Evolutionary conservation across 352 stramenopile species (phyloP).

Genomic region (Phytophthora sansomeana): DNA sequence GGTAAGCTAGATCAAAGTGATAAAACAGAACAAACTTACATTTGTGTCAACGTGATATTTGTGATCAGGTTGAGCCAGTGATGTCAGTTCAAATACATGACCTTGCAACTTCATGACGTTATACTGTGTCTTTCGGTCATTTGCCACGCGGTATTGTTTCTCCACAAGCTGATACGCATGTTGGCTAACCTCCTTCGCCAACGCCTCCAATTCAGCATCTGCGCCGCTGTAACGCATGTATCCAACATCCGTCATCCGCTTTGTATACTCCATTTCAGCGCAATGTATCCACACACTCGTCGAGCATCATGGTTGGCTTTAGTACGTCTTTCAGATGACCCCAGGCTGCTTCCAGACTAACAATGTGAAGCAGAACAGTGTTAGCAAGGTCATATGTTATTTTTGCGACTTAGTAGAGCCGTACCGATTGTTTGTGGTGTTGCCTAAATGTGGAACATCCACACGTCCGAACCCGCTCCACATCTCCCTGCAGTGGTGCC

Average conservation of each 20-base stretch:
- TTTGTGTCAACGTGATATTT: constrained; percentile 13
- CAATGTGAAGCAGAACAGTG: too few relatives aligned
- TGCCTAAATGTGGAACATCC: background rate
- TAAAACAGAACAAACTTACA: too few relatives aligned
- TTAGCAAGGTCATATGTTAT: too few relatives aligned
- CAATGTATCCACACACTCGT: background rate
- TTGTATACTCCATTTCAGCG: constrained; percentile 9
- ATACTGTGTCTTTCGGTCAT: constrained; percentile 1
- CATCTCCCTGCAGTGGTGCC: background rate
- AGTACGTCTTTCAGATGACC: background rate
- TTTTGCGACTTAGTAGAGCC: too few relatives aligned
- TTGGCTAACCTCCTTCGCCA: constrained; percentile 13
- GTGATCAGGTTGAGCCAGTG: background rate
- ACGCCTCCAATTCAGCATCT: background rate
- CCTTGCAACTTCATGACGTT: background rate
- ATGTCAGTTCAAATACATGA: constrained; percentile 1
- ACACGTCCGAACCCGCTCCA: background rate
- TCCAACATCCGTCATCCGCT: constrained; percentile 1
- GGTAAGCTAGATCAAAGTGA: too few relatives aligned
- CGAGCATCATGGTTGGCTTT: background rate
- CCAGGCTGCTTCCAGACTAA: background rate
- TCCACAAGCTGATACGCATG: constrained; percentile 5
- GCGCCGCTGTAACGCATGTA: constrained; percentile 2
- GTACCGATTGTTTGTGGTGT: background rate
- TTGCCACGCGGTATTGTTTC: constrained; percentile 5